A percentile compares a stretch with the other conserved stretches of the same genome.
phyloP scores from a whole-genome alignment of 495 filamentous ascomycete species.

The Achaetomiella virescens region DNA sequence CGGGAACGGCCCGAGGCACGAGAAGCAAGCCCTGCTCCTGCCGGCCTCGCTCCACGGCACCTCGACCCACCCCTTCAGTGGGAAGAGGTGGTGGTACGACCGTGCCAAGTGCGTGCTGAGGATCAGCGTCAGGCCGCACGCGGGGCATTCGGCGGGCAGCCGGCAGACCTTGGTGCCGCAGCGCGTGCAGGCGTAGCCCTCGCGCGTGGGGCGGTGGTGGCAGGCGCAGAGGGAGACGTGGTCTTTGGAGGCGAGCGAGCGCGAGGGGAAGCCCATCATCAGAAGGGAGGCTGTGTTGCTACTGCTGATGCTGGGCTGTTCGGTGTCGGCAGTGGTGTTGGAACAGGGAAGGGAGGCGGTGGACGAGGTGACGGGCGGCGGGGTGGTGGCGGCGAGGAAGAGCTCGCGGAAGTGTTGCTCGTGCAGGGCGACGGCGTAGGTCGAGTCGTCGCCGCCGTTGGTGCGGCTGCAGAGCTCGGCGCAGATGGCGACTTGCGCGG shows the following conservation, averaged over 20 bases:
- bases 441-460: constrained; percentile 67
- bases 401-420: constrained; percentile 85
- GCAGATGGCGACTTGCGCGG: constrained; percentile 88
- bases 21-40: constrained; percentile 44
- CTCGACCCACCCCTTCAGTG: constrained; percentile 81
- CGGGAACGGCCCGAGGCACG: constrained; percentile 51
- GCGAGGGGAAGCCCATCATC: constrained; percentile 98
- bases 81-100: constrained; percentile 94
- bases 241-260: constrained; percentile 66
- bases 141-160: constrained; percentile 85
- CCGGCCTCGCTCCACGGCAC: constrained; percentile 73
- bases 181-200: constrained; percentile 88
- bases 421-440: constrained; percentile 79
- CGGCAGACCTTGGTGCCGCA: constrained; percentile 86
- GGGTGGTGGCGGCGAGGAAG: constrained; percentile 81
- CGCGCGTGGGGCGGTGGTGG: constrained; percentile 73
- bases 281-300: constrained; percentile 67
- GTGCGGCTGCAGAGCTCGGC: constrained; percentile 79
- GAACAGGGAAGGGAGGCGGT: constrained; percentile 16
- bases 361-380: constrained; percentile 66
- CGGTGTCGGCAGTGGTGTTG: neutral
- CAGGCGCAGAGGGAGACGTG: constrained; percentile 77
- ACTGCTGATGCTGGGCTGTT: neutral
- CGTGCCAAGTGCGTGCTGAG: constrained; percentile 92
- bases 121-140: constrained; percentile 87